A percentile compares a stretch with the other conserved stretches of the same genome.
phyloP scores from a whole-genome alignment of 108 stramenopile species.

The Nitzschia inconspicua region DNA sequence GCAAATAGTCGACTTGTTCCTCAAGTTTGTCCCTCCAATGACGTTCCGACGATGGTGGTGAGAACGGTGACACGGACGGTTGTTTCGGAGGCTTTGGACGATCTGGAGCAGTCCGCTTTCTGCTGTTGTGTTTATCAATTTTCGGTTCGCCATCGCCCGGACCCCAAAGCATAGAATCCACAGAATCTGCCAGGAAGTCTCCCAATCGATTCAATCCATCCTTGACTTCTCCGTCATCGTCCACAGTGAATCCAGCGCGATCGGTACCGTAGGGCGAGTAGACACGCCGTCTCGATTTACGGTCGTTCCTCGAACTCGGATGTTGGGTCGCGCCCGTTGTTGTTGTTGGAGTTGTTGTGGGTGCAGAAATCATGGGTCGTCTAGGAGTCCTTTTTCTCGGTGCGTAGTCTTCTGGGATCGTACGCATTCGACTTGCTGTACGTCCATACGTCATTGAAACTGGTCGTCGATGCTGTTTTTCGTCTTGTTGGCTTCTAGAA shows the following conservation, averaged over 20 bases:
- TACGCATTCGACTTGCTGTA: neutral
- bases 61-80: neutral
- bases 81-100: neutral
- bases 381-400: neutral
- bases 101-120: neutral
- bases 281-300: neutral
- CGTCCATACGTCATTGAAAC: neutral
- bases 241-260: too few species aligned
- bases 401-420: neutral
- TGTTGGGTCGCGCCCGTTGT: too few species aligned
- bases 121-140: neutral
- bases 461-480: neutral
- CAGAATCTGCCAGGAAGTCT: constrained; percentile 22
- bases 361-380: neutral
- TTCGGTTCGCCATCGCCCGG: neutral
- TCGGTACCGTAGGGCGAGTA: neutral
- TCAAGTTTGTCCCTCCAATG: constrained; percentile 40
- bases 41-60: neutral
- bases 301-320: neutral
- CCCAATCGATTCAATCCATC: constrained; percentile 32
- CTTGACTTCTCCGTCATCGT: neutral
- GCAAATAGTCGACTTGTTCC: constrained; percentile 29
- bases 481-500: neutral
- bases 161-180: constrained; percentile 35
- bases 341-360: neutral